Evolutionary conservation across 1,139 yeast genomes (phyloP).

Genomic region (Protomyces lactucae-debilis): DNA sequence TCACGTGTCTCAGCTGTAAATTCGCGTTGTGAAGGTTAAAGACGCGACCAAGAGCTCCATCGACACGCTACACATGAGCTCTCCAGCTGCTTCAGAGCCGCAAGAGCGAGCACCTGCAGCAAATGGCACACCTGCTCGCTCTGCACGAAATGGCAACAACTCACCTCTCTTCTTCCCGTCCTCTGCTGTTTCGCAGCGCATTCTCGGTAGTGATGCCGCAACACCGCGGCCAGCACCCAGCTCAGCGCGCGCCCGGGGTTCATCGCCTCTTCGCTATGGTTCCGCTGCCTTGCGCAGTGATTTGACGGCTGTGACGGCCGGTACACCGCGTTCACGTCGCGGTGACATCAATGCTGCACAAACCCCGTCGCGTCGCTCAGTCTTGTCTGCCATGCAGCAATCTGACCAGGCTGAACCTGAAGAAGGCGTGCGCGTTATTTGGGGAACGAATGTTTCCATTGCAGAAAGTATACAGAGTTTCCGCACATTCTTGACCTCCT

Average conservation of each 20-base stretch:
- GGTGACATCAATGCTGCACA: conserved; percentile 58
- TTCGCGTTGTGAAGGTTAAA: not conserved
- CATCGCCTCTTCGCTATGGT: conserved; percentile 16
- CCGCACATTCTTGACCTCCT: conserved; percentile 75
- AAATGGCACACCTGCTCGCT: not conserved
- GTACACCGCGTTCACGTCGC: conserved; percentile 39
- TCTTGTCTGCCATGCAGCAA: conserved; percentile 36
- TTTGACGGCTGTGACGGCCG: not conserved
- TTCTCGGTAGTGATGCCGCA: conserved; percentile 4
- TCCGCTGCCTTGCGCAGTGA: conserved; percentile 24
- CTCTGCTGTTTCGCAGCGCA: conserved; percentile 11
- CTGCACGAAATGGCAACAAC: not conserved
- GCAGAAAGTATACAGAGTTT: conserved; percentile 77
- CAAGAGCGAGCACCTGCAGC: not conserved
- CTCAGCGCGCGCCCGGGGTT: conserved; percentile 7
- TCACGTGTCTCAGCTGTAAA: not conserved
- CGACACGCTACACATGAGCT: not conserved
- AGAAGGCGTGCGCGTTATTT: conserved; percentile 66
- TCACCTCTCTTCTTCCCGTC: conserved; percentile 25
- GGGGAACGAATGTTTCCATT: conserved; percentile 98
- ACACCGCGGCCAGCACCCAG: conserved; percentile 8
- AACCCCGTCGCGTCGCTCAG: conserved; percentile 49
- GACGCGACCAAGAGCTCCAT: not conserved
- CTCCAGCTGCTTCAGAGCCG: not conserved
- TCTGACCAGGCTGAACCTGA: conserved; percentile 36